A percentile compares a stretch with the other conserved stretches of the same genome.
Evolutionary conservation across 2,329 filamentous ascomycete species (phyloP).

Genomic region (Penicillium sp.): DNA sequence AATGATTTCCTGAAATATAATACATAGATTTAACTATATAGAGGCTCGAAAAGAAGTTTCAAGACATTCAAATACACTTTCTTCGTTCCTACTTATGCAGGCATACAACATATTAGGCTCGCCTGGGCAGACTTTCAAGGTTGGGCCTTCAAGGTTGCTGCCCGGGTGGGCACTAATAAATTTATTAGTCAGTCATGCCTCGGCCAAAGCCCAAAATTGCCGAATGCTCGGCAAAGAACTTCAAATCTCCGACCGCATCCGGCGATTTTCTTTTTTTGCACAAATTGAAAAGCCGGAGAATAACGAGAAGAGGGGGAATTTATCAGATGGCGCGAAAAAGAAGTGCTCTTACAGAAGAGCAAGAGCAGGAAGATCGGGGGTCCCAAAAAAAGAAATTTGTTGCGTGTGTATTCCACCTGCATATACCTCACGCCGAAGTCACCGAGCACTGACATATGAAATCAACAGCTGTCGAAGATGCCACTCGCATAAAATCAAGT

Average conservation of each 20-base stretch:
- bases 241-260: not conserved
- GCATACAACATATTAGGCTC: not conserved
- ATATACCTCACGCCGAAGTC: not conserved
- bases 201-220: not conserved
- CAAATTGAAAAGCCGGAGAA: slow-evolving; percentile 1
- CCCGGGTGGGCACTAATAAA: not conserved
- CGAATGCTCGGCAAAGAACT: not conserved
- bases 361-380: slow-evolving; percentile 14
- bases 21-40: not conserved
- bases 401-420: slow-evolving; percentile 27
- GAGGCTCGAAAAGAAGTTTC: not conserved
- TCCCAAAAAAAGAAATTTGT: slow-evolving; percentile 32
- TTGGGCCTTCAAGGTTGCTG: not conserved
- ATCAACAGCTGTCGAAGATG: slow-evolving; percentile 43
- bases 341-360: slow-evolving; percentile 12
- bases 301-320: not conserved
- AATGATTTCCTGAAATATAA: not conserved
- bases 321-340: slow-evolving; percentile 22
- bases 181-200: not conserved
- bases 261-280: not conserved
- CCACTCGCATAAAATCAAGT: slow-evolving; percentile 50
- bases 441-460: slow-evolving; percentile 1
- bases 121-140: not conserved
- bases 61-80: not conserved
- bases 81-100: not conserved